phyloP scores from a whole-genome alignment of 805 yeast genomes.

The Pichia insulana region DNA sequence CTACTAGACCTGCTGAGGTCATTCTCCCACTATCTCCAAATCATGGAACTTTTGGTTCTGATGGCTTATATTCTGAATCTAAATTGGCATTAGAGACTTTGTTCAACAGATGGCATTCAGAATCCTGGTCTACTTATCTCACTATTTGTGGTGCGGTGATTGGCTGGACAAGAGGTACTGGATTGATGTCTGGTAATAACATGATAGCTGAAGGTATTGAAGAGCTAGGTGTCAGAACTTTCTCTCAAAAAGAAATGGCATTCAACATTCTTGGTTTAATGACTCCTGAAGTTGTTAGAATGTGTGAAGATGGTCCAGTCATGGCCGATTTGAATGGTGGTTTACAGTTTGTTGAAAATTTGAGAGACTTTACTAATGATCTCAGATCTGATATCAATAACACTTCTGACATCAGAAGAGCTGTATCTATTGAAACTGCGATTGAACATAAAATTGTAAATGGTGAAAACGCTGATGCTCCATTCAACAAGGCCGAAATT shows the following conservation, averaged over 20 bases:
- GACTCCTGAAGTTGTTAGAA: conserved; percentile 74
- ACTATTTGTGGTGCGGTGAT: conserved; percentile 97
- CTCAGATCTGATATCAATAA: conserved; percentile 71
- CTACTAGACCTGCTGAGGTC: conserved; percentile 97
- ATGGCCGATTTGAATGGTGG: conserved; percentile 99
- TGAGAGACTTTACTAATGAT: conserved; percentile 76
- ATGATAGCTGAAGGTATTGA: conserved; percentile 97
- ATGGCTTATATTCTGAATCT: conserved; percentile 97
- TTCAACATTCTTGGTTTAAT: conserved; percentile 92
- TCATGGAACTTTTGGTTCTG: conserved; percentile 98
- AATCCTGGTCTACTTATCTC: conserved; percentile 89
- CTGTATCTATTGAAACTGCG: conserved; percentile 89
- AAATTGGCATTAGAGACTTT: conserved; percentile 90
- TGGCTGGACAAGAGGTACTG: conserved; percentile 99
- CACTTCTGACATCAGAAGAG: conserved; percentile 87
- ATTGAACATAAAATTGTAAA: conserved; percentile 77
- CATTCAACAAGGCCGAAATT: conserved; percentile 66
- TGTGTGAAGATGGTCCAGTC: conserved; percentile 90
- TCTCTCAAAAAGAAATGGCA: conserved; percentile 98
- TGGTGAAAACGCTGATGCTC: conserved; percentile 83
- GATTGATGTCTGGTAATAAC: conserved; percentile 95
- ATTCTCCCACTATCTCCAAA: conserved; percentile 95
- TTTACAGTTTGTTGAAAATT: conserved; percentile 83
- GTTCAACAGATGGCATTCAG: conserved; percentile 98
- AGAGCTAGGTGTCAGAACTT: conserved; percentile 91